Evolutionary conservation across 805 yeast genomes (phyloP).

Genomic region (Lipomyces mesembrius): DNA sequence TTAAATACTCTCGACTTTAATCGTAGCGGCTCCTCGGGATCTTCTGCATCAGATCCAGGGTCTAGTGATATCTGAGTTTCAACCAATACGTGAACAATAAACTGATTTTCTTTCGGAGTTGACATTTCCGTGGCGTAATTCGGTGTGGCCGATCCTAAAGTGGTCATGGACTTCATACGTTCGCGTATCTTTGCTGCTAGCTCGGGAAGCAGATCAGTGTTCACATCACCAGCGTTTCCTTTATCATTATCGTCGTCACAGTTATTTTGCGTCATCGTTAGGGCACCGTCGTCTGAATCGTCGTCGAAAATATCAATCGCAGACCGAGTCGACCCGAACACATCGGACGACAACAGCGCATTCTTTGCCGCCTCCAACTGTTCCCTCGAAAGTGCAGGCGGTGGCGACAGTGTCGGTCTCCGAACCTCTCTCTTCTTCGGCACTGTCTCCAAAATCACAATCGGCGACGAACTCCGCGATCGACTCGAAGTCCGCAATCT

Average conservation of each 20-base stretch:
- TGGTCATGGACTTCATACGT: not conserved
- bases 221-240: not conserved
- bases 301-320: not conserved
- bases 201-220: conserved; percentile 27
- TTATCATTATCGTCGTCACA: conserved; percentile 10
- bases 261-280: not conserved
- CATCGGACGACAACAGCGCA: conserved; percentile 4
- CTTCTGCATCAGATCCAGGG: not conserved
- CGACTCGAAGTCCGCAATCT: not conserved
- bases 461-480: not conserved
- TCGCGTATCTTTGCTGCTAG: conserved; percentile 25
- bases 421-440: not conserved
- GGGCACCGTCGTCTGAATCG: conserved; percentile 3
- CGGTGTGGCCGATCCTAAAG: not conserved
- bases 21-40: not conserved
- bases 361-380: conserved; percentile 17
- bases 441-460: not conserved
- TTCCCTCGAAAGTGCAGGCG: conserved; percentile 20
- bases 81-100: conserved; percentile 12
- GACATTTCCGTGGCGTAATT: conserved; percentile 7
- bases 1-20: conserved; percentile 9
- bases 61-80: not conserved
- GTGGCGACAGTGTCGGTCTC: conserved; percentile 25
- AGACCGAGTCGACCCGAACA: not conserved
- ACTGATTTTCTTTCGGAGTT: not conserved